Conservation (phyloP, 345 rosid species). For the Linum tenue region DNA sequence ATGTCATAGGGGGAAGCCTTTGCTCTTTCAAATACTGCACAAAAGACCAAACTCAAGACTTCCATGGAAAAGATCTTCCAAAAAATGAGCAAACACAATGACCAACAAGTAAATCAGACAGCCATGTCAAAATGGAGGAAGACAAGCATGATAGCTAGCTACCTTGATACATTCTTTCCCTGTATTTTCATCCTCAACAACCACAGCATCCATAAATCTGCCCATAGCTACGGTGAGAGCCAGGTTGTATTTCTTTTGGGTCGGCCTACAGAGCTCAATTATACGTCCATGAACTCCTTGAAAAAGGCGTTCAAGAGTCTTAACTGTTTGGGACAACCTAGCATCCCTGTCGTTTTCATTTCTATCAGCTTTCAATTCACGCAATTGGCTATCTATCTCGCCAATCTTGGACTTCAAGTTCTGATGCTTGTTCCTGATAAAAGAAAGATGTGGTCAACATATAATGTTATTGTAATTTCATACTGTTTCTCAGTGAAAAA, state of each 20-base stretch:
- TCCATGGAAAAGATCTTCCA: background rate
- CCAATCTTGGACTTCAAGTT: conserved; percentile 64
- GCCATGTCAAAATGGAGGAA: conserved; percentile 9
- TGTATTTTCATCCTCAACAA: conserved; percentile 88
- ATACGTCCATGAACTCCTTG: conserved; percentile 98
- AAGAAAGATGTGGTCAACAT: background rate
- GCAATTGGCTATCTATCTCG: conserved; percentile 73
- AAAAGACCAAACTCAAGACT: conserved; percentile 10
- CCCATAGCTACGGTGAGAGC: conserved; percentile 99
- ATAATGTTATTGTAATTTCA: no score
- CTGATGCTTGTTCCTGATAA: conserved; percentile 55
- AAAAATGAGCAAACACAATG: background rate
- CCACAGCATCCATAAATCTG: conserved; percentile 95
- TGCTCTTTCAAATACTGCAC: conserved; percentile 94
- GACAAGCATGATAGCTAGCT: background rate
- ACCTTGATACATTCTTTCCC: conserved; percentile 99
- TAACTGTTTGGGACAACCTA: conserved; percentile 82
- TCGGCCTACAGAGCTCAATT: conserved; percentile 93
- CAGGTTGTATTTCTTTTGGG: conserved; percentile 82
- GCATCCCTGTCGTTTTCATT: conserved; percentile 90
- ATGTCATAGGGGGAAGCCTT: conserved; percentile 98
- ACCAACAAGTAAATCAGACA: background rate
- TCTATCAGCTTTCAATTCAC: conserved; percentile 87
- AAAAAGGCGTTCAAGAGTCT: conserved; percentile 77
- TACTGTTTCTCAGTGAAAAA: no score